Base-by-base conservation (phyloP, 2,329 filamentous ascomycete species). In the Huntiella abstrusa region DNA sequence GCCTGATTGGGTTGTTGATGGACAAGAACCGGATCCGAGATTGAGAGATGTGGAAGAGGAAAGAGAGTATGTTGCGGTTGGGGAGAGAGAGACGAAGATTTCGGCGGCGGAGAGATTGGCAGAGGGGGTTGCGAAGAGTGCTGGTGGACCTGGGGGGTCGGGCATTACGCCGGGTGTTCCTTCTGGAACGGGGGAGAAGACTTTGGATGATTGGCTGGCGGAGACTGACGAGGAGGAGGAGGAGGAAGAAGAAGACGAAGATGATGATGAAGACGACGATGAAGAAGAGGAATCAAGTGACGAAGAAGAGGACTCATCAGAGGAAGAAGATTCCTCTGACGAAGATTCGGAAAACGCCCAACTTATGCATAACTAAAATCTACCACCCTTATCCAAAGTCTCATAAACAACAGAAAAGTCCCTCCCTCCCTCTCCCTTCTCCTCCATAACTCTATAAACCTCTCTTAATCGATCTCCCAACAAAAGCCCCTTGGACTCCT, bases 191-290 rank as follows among this genome's bases (percentile, higher is more conserved):
- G 69, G 70, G 44, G 75, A 75, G 36, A 94, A 93, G 70, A 84
- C 80, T 15, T 64, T 98, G 51, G 86, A 96, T 64, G 85, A 94
- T 59, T 96, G 91, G 87, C 67, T 96, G 48, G 85, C 80, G 4
- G 82, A 85, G 56, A 76, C 75, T 38, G 73, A 76, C 12, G 68
- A 66, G 22, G 70, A 68, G n/a, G 73, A 69, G 1, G 71, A 71
- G 8, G 67, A 68, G 7, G 69, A 71, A 17, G 69, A 67, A 2
- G 69, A 68, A 5, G 66, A 68, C 4, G 71, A 63, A 3, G 65
- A 64, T 15, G 65, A 63, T 3, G 68, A 68, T 0, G 69, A 69
- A 1, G 67, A 67, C 2, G n/a, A 36, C 2, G 68, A 69, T 1
- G 65, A 67, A 1, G 62, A 66, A 0, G 67, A 70, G 0, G 65